Evolutionary conservation across 495 filamentous ascomycete genomes (phyloP).

Genomic region (Chaetomium cochliodes): DNA sequence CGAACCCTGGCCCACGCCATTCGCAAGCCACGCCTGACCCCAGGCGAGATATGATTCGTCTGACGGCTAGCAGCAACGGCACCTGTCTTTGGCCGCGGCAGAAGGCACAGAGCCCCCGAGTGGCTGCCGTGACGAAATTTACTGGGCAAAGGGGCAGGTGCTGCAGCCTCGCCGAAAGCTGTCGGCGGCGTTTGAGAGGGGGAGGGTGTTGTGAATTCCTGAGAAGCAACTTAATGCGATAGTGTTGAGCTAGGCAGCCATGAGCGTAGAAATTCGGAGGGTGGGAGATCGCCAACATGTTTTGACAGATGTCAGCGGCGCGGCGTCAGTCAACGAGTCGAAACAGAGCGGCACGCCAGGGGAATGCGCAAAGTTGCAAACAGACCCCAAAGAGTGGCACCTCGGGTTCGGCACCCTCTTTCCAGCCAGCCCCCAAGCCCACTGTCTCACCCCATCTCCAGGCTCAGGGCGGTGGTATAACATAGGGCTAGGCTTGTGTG

Average conservation of each 20-base stretch:
- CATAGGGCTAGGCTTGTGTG: background rate
- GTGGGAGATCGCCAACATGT: background rate
- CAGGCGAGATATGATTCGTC: background rate
- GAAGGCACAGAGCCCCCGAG: background rate
- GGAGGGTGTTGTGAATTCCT: background rate
- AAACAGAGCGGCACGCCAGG: background rate
- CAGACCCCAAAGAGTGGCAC: background rate
- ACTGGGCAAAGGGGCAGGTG: background rate
- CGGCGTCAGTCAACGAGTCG: background rate
- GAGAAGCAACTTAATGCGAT: background rate
- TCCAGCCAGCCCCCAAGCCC: background rate
- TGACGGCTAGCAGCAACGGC: conserved; percentile 1
- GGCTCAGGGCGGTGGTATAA: background rate
- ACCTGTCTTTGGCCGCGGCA: conserved; percentile 8
- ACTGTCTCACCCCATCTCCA: background rate
- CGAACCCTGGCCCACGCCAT: background rate
- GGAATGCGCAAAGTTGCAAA: background rate
- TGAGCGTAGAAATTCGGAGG: background rate
- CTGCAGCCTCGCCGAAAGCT: background rate
- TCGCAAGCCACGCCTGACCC: background rate
- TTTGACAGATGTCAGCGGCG: background rate
- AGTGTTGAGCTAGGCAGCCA: background rate
- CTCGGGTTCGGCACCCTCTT: conserved; percentile 7
- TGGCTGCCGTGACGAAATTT: background rate
- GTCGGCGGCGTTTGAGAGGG: background rate